Base-by-base conservation (phyloP, 441 rosid species). In the Populus hybrid region DNA sequence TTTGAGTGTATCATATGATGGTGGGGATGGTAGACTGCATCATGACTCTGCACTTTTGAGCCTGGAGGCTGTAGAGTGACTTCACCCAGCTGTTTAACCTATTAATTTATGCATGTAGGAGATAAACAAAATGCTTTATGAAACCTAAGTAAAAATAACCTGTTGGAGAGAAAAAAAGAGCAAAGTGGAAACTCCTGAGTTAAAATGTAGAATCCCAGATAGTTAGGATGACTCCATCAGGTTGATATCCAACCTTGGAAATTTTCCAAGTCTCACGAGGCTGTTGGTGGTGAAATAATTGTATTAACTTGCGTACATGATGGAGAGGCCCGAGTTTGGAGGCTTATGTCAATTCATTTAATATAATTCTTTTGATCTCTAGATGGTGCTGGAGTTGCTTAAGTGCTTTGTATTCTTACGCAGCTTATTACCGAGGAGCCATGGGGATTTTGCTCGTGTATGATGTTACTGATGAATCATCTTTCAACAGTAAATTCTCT, bases 361-460 rank as follows among this genome's bases (percentile, higher is more conserved):
- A 30, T 79, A 28, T 40, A 26, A n/a, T n/a, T 74, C 63, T 76
- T 7, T 50, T 77, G 59, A 61, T 34, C 72, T 69, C 64, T 75
- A 24, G 42, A 76, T 42, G 21, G 71, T 75, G 67, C 46, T 66
- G 46, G 69, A 72, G 46, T 84, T 80, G 70, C 78, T 67, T 68
- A 78, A 19, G 46, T 65, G 64, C 9, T 75, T 24, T 35, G 50
- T 84, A 64, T 32, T 81, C 72, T 82, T 78, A 67, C 85, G 91
- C 95, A 94, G 99, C 97, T 71, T 94, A 92, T 80, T 91, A 94
- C 83, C 92, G 97, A 69, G 98, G 98, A 83, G 97, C 97, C 78
- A 95, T 92, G 99, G 98, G 99, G 5, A 95, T 95, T 81, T 90
- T 95, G 87, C 98, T 94, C 4, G 99, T 95, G 61, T 92, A 95